Evolutionary conservation across 331 rosid genomes (phyloP), one percentile per base, ranked within the genome.

Genomic region (Telfairia occidentalis): DNA sequence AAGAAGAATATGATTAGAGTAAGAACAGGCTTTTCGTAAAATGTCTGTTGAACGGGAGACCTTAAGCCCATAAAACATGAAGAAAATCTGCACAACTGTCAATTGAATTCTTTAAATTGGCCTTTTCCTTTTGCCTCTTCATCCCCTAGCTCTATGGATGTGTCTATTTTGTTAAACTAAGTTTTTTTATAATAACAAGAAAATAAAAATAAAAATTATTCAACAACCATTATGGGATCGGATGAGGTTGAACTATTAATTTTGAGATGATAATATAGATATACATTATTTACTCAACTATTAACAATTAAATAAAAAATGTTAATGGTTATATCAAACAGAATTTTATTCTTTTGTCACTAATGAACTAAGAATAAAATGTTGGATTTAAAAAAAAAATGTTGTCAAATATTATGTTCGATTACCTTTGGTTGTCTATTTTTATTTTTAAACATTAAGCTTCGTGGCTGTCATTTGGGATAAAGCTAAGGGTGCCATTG

Each of bases 21-120:
- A 16, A 42, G 76, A 59, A 46, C 63, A 60, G 80, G 45, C 59
- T 78, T 77, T 78, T 87, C 87, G 89, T 84, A 83, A 55, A 81
- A 74, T 94, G 96, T 88, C 84, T 84, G 91, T 90, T 87, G 96
- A 91, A 88, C 76, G 77, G 87, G 96, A 83, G 87, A 94, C 98
- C 97, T 83, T 79, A 10, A 28, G 78, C 96, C 97, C 75, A 69
- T 78, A 59, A 80, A 76, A 81, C 91, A 85, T 86, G 89, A 91
- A 83, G 80, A 84, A 86, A 81, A 77, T 79, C 72, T 69, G 88
- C 81, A 82, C 76, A 77, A 79, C 86, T 82, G 83, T 80, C 84
- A 86, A 61, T 77, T 77, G 11, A 59, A 60, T 49, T 69, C 10
- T 46, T 76, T 16, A 49, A 30, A 24, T 46, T 9, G 6, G 7